Base-by-base conservation (phyloP, 257 asterid species). In the Solanum etuberosum region DNA sequence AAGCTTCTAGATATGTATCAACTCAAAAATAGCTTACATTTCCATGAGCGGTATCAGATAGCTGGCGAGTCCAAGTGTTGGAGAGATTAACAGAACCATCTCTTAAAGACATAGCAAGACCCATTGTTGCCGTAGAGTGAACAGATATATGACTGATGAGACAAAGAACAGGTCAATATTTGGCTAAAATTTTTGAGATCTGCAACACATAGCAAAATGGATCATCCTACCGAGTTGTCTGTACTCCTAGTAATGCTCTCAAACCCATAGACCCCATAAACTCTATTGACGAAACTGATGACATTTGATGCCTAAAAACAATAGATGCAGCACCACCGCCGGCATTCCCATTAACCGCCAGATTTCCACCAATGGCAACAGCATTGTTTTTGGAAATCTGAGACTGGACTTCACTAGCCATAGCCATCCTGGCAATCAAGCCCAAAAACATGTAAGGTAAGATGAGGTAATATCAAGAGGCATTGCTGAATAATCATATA, bases 61-160 rank as follows among this genome's bases (percentile, higher is more conserved):
- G 94, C 84, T 96, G 98, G 70, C 98, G 99, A 70, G 88, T 94
- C 99, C 99, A 97, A 31, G 91, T 88, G 90, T 96, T 97, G 86
- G 98, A 96, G 59, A 97, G 97, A 93, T 95, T 95, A 86, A 96
- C 78, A 15, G 98, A 96, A 87, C 99, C 99, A 91, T 97, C 99
- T 91, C 88, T 93, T 86, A 97, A 88, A 86, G 99, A 96, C 92
- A 93, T 81, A 42, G 99, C 90, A 88, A 97, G 89, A 59, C 98
- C 99, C 95, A 91, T 91, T 78, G 92, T 87, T 35, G 98, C 99
- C 72, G 94, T 93, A 82, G 98, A 94, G 92, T 95, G 98, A 80
- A 83, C 94, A 84, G 99, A 93, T 91, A 97, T 88, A 85, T 96
- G 94, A 86, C 99, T 97, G 93, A 89, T 88, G 63, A 90, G 76